A percentile compares a stretch with the other conserved stretches of the same genome.
These are phyloP conservation scores for Fusarium sp. DNA, from an alignment of 2,329 filamentous ascomycete genomes.

Conservation along the genomic window DNA sequence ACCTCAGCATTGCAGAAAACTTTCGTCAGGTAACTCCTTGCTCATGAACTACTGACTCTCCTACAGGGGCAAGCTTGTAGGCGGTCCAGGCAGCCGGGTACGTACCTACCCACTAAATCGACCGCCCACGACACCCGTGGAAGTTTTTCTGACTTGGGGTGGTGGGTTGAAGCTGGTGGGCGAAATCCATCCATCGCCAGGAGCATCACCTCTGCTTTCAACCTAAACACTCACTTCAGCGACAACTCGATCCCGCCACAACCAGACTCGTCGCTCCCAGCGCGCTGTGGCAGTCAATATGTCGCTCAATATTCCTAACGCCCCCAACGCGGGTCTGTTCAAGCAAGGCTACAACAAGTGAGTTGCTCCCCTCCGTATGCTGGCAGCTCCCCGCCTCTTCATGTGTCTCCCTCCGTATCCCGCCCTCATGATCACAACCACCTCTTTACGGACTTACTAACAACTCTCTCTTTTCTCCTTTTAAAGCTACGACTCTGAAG, in stretches of 20 bases:
- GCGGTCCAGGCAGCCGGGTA: slow-evolving; percentile 39
- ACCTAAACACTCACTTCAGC: slow-evolving; percentile 34
- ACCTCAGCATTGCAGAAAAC: too few species aligned
- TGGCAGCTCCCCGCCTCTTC: slow-evolving; percentile 49
- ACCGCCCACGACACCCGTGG: slow-evolving; percentile 43
- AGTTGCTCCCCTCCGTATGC: slow-evolving; percentile 53
- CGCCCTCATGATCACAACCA: slow-evolving; percentile 10
- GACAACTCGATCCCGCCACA: slow-evolving; percentile 42
- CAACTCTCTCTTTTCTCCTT: background rate
- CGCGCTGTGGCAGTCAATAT: slow-evolving; percentile 65
- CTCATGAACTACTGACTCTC: background rate
- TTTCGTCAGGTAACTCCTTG: too few species aligned
- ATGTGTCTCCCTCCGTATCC: slow-evolving; percentile 28
- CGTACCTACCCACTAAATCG: slow-evolving; percentile 48
- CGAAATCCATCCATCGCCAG: slow-evolving; percentile 41
- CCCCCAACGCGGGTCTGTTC: slow-evolving; percentile 93
- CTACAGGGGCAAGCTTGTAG: background rate
- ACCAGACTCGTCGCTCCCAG: slow-evolving; percentile 24
- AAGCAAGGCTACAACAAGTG: slow-evolving; percentile 98
- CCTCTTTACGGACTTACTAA: slow-evolving; percentile 4
- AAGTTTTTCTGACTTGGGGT: slow-evolving; percentile 48
- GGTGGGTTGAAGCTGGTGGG: slow-evolving; percentile 46
- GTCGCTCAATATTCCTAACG: slow-evolving; percentile 96
- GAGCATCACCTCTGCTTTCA: slow-evolving; percentile 43
- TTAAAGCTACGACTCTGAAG: slow-evolving; percentile 94